Conservation (phyloP, 257 asterid genomes). For the Plantago ovata region DNA sequence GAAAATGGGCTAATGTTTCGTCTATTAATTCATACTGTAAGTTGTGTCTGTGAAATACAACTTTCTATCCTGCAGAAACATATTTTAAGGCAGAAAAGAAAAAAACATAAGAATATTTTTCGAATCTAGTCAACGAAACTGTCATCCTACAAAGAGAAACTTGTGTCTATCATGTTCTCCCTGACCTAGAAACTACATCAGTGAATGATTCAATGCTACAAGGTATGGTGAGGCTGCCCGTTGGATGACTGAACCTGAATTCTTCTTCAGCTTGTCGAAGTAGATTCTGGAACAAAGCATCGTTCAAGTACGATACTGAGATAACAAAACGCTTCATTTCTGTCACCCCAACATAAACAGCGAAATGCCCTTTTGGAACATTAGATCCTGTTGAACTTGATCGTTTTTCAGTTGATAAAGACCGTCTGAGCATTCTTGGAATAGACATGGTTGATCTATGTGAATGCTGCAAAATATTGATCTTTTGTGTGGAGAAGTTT, state of each 20-base stretch:
- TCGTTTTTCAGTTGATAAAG: not conserved
- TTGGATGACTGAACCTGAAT: slow-evolving; percentile 16
- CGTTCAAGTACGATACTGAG: slow-evolving; percentile 17
- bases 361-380: slow-evolving; percentile 16
- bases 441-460: no score
- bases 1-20: no score
- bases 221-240: slow-evolving; percentile 23
- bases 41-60: no score
- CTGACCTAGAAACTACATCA: not conserved
- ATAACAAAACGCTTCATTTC: slow-evolving; percentile 17
- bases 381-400: slow-evolving; percentile 3
- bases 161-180: not conserved
- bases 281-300: slow-evolving; percentile 18
- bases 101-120: no score
- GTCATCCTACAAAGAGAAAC: no score
- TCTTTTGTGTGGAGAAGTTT: no score
- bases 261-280: slow-evolving; percentile 13
- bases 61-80: no score
- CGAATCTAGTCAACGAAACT: no score
- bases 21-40: no score
- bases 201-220: slow-evolving; percentile 15
- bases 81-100: no score
- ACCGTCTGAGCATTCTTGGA: not conserved
- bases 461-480: no score
- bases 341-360: slow-evolving; percentile 17